Percentiles rank a stretch among this genome's conserved stretches.
Evolutionary conservation across 768 basidiomycete species (phyloP).

Genomic region (Gymnopilus junonius): DNA sequence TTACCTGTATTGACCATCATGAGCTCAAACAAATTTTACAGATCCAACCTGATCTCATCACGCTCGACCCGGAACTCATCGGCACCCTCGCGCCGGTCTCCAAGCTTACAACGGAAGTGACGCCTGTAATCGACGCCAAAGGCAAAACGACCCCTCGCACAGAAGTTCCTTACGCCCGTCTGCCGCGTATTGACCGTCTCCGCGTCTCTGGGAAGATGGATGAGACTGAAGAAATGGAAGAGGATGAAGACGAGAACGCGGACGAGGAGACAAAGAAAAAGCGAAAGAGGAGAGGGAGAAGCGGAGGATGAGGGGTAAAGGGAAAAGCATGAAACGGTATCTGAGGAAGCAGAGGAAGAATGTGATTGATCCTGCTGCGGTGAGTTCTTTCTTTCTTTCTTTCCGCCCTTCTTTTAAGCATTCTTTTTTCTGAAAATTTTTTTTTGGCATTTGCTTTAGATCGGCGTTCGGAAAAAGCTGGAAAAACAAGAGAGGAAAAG

Average conservation of each 20-base stretch:
- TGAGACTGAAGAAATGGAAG: constrained; percentile 53
- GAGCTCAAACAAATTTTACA: constrained; percentile 28
- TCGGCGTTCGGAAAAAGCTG: constrained; percentile 67
- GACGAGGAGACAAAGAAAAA: constrained; percentile 39
- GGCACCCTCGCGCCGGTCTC: constrained; percentile 68
- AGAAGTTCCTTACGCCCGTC: constrained; percentile 67
- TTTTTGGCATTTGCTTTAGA: constrained; percentile 29
- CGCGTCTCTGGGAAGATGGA: constrained; percentile 77
- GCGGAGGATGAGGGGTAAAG: constrained; percentile 86
- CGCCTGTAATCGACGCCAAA: constrained; percentile 21
- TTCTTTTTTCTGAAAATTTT: background rate
- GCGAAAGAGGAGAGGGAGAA: constrained; percentile 56
- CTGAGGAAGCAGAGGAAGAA: constrained; percentile 94
- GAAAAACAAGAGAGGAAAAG: constrained; percentile 23
- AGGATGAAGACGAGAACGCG: constrained; percentile 37
- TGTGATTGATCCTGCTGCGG: constrained; percentile 78
- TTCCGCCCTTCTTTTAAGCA: background rate
- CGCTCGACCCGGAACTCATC: constrained; percentile 77
- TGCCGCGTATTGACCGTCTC: constrained; percentile 79
- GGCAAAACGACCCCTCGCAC: constrained; percentile 31
- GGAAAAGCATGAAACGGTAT: constrained; percentile 84
- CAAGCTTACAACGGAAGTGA: constrained; percentile 55
- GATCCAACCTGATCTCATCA: constrained; percentile 93
- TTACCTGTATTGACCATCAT: background rate
- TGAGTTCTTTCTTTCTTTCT: constrained; percentile 5